Conservation (phyloP, 257 asterid species). For the Euphrasia confusa region DNA sequence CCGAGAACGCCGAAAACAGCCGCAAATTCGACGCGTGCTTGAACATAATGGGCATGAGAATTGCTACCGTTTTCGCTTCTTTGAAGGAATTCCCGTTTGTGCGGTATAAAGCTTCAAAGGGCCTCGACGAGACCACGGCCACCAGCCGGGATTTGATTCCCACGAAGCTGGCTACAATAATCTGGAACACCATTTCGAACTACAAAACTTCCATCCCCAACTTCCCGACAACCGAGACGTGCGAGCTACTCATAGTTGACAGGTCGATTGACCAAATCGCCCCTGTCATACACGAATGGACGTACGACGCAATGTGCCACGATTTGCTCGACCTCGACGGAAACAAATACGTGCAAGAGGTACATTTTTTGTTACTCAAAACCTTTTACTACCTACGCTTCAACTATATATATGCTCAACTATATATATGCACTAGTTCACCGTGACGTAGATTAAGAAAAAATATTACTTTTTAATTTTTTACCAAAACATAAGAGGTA, state of each 20-base stretch:
- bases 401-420: too few species aligned
- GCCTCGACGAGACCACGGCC: constrained; percentile 34
- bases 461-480: too few species aligned
- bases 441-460: too few species aligned
- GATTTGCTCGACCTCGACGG: constrained; percentile 92
- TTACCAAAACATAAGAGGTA: too few species aligned
- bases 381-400: too few species aligned
- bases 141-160: constrained; percentile 61
- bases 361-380: constrained; percentile 35
- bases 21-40: constrained; percentile 57
- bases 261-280: constrained; percentile 97
- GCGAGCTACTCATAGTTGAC: constrained; percentile 88
- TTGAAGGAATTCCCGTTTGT: constrained; percentile 88
- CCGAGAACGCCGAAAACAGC: constrained; percentile 57
- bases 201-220: constrained; percentile 72
- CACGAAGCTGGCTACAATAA: constrained; percentile 67
- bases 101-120: constrained; percentile 66
- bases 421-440: too few species aligned
- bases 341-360: constrained; percentile 84
- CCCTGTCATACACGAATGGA: constrained; percentile 98
- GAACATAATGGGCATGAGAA: constrained; percentile 71
- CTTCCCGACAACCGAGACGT: constrained; percentile 79
- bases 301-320: constrained; percentile 97
- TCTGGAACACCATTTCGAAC: constrained; percentile 61
- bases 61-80: constrained; percentile 96